A percentile compares a stretch with the other conserved stretches of the same genome.
These are phyloP conservation scores for Phylloporus arenicola DNA, from an alignment of 768 basidiomycete species.

Conservation along the genomic window DNA sequence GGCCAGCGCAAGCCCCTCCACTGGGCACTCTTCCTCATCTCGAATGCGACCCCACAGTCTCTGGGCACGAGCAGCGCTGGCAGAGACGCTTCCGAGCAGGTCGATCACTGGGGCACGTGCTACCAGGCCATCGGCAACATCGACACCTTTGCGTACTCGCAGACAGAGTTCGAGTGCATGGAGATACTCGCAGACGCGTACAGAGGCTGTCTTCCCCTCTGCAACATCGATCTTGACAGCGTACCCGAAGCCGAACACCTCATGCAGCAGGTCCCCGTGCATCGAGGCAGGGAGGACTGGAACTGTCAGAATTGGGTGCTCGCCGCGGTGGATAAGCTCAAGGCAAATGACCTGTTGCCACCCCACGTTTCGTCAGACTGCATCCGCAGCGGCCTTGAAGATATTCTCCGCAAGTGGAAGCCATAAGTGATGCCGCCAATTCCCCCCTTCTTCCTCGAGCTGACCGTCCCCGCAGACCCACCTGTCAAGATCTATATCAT, in stretches of 20 bases:
- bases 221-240: conserved; percentile 14
- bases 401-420: conserved; percentile 22
- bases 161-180: conserved; percentile 25
- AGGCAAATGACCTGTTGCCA: conserved; percentile 11
- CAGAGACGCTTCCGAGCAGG: conserved; percentile 17
- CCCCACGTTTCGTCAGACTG: conserved; percentile 14
- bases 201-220: conserved; percentile 26
- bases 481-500: neutral
- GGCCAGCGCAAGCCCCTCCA: conserved; percentile 25
- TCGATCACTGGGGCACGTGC: conserved; percentile 30
- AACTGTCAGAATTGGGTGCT: conserved; percentile 30
- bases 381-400: conserved; percentile 22
- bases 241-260: conserved; percentile 13
- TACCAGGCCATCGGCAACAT: conserved; percentile 26
- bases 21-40: conserved; percentile 27
- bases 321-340: conserved; percentile 22
- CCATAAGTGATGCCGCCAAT: conserved; percentile 5
- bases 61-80: conserved; percentile 18
- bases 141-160: conserved; percentile 26
- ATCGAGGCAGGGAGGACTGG: conserved; percentile 28
- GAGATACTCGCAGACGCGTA: conserved; percentile 28
- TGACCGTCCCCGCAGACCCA: conserved; percentile 7
- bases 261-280: conserved; percentile 21
- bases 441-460: neutral
- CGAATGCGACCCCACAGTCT: conserved; percentile 20